Base-by-base conservation (phyloP, 768 basidiomycete species). In the Butyriboletus loyo region DNA sequence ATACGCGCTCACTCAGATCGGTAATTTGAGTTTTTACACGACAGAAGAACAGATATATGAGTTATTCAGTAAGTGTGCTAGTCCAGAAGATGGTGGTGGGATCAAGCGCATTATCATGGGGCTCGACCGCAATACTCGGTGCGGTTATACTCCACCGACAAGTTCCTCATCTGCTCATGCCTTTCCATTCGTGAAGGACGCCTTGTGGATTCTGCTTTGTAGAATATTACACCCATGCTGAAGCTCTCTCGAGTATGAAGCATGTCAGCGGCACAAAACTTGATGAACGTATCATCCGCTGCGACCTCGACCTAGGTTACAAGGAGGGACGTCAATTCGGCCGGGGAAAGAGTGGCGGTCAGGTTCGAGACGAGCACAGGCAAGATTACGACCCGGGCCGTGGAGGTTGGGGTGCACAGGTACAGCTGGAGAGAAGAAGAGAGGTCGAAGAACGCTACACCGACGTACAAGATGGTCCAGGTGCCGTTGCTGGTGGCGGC, bases 191-290 rank as follows among this genome's bases (percentile, higher is more conserved):
- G 50, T 59, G 30, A 64, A 92, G 90, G 64, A 95, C 92, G 43
- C 94, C 92, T 0, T 94, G 92, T 63, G 88, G 96, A 22, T 94
- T 97, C 70, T 94, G 96, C 74, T 98, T 94, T 61, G 95, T 95
- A 52, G 91, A 93, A 68, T 99, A 91, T 68, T 98, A 98, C 68
- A 92, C 92, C 10, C 93, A 98, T 64, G 78, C 85, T 6, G 95
- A 98, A 71, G 96, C 97, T 17, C 77, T 97, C 36, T 90, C 93
- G 37, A 86, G 88, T 56, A 86, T 98, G 82, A 85, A 88, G 43
- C 95, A 97, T 69, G 83, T 98, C 62, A 93, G 90, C 46, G 97
- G 96, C n/a, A 94, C 95, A 32, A 98, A 98, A 75, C 84, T 99
- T 21, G 97, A 99, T 71, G 97, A 99, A 72, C 89, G 97, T 31